A percentile compares a stretch with the other conserved stretches of the same genome.
These are phyloP conservation scores for Crithidia sp. DNA, from an alignment of 208 protist species.

Conservation along the genomic window DNA sequence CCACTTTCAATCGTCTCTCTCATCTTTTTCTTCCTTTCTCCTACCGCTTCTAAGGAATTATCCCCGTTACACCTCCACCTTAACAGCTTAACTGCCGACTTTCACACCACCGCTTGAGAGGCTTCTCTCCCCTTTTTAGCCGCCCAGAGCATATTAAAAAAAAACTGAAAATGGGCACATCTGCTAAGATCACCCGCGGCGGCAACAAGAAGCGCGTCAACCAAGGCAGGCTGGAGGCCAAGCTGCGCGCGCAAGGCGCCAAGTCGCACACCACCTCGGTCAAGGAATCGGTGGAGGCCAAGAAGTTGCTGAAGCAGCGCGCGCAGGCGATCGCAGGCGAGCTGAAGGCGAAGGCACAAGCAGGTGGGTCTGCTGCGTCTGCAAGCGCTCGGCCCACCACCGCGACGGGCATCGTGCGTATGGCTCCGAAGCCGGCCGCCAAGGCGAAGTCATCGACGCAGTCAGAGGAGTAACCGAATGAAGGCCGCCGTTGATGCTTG, in stretches of 20 bases:
- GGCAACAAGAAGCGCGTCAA: conserved; percentile 91
- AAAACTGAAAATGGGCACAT: conserved; percentile 59
- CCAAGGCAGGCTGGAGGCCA: conserved; percentile 68
- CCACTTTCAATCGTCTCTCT: too few relatives aligned
- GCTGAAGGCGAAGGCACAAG: conserved; percentile 58
- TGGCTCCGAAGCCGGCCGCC: conserved; percentile 58
- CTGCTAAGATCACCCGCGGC: conserved; percentile 88
- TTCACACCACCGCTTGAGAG: too few relatives aligned
- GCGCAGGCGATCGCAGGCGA: conserved; percentile 69
- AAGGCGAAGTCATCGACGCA: conserved; percentile 18
- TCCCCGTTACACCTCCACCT: too few relatives aligned
- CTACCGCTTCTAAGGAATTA: too few relatives aligned
- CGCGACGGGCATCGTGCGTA: conserved; percentile 57
- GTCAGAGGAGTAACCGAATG: conserved; percentile 6
- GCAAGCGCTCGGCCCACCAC: background rate
- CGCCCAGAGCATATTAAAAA: too few relatives aligned
- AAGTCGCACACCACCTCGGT: conserved; percentile 75
- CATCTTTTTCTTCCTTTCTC: too few relatives aligned
- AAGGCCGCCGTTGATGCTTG: background rate
- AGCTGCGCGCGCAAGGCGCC: conserved; percentile 74
- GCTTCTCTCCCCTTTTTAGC: too few relatives aligned
- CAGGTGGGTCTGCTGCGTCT: background rate
- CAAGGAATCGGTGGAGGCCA: conserved; percentile 69
- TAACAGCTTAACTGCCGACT: too few relatives aligned
- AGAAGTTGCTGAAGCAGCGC: conserved; percentile 59